Conservation (phyloP, 2,329 filamentous ascomycete genomes). For the Aspergillus bombycis region DNA sequence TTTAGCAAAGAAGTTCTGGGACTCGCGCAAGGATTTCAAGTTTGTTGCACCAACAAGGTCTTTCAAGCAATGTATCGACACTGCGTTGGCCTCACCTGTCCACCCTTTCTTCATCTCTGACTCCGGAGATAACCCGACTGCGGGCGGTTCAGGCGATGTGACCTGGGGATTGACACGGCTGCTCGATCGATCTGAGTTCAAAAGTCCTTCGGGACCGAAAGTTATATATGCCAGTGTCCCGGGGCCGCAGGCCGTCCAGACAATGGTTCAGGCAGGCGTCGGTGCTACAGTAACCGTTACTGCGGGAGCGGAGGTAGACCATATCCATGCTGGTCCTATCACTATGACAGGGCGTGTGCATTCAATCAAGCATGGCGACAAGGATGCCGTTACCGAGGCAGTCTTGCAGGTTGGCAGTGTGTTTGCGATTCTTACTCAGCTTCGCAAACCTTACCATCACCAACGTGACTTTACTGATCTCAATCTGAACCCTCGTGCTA, state of each 20-base stretch:
- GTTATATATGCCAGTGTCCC: conserved; percentile 60
- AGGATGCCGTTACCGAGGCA: conserved; percentile 51
- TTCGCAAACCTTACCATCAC: conserved; percentile 58
- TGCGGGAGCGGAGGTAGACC: conserved; percentile 55
- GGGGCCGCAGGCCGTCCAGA: conserved; percentile 48
- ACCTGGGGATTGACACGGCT: conserved; percentile 55
- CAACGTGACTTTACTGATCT: conserved; percentile 57
- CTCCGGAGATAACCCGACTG: conserved; percentile 60
- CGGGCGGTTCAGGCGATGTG: conserved; percentile 58
- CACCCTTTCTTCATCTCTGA: conserved; percentile 59
- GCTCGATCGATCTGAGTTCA: conserved; percentile 51
- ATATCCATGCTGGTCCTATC: conserved; percentile 52
- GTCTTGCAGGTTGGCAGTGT: conserved; percentile 56
- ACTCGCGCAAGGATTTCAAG: conserved; percentile 50
- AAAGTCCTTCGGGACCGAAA: conserved; percentile 37
- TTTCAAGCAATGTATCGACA: conserved; percentile 52
- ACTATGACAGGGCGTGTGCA: conserved; percentile 56
- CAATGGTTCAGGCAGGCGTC: conserved; percentile 50
- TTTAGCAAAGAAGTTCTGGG: conserved; percentile 54
- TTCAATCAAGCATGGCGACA: conserved; percentile 55
- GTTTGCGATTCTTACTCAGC: conserved; percentile 55
- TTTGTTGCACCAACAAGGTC: conserved; percentile 57
- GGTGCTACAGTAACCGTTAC: conserved; percentile 55
- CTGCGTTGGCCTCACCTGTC: conserved; percentile 44
- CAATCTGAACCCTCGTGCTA: conserved; percentile 48